Base-by-base conservation (phyloP, 2,329 filamentous ascomycete genomes). In the Aureobasidium sp. region DNA sequence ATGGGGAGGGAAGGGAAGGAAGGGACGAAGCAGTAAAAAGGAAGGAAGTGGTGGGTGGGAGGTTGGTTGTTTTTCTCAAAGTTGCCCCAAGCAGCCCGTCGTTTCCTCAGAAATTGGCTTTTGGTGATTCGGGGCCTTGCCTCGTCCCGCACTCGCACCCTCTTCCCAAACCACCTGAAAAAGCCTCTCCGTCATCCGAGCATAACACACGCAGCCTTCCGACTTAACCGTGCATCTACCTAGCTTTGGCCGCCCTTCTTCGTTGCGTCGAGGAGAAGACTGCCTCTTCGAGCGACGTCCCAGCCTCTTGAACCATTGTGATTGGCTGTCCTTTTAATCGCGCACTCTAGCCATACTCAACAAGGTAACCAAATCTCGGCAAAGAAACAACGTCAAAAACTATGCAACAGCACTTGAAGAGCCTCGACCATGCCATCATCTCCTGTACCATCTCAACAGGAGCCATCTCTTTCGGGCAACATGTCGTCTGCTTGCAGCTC, bases 61-160 rank as follows among this genome's bases (percentile, higher is more conserved):
- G 57, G 57, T 50, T 59, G 57, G 57, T 59, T 59, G 57, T 59
- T 59, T 59, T 59, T 59, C 34, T 59, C 57, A 50, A 49, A 58
- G 54, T 37, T 59, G 42, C 34, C 42, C 54, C 39, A 30, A 47
- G 41, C 34, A 48, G 42, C 44, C 42, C 54, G 54, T 47, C 54
- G 42, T 48, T 47, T 47, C 54, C 42, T 48, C 21, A 36, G 10
- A 41, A 59, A 59, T 45, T 59, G 21, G 36, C 39, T 45, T 59
- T 58, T 50, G 44, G 32, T 44, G 42, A 34, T 29, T 59, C 39
- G 34, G 54, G 44, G 54, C 54, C 54, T 59, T 59, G 54, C 44
- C 54, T 44, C 42, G 54, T 59, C 54, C 54, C 54, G 54, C 54
- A 59, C 39, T n/a, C 41, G 25, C 34, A 44, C 11, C 3, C 41